phyloP scores from a whole-genome alignment of 2,329 filamentous ascomycete genomes.

The Stagonosporopsis chrysanthemi region DNA sequence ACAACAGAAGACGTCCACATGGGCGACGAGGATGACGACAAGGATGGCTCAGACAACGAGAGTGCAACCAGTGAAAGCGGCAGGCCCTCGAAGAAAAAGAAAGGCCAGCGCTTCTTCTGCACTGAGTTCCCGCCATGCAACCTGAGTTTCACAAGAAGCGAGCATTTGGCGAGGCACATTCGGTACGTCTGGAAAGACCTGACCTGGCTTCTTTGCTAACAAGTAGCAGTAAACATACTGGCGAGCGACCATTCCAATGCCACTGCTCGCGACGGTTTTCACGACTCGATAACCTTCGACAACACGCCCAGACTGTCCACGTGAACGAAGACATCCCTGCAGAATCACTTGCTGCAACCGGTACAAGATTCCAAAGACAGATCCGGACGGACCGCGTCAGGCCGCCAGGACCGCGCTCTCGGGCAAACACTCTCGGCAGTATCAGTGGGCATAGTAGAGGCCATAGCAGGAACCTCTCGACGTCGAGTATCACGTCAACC shows the following conservation, averaged over 20 bases:
- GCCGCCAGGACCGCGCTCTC: slow-evolving; percentile 73
- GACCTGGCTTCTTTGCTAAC: slow-evolving; percentile 34
- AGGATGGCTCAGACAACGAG: slow-evolving; percentile 58
- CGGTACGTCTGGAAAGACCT: slow-evolving; percentile 63
- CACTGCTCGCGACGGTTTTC: slow-evolving; percentile 95
- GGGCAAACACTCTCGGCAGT: slow-evolving; percentile 80
- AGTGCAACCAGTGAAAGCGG: slow-evolving; percentile 66
- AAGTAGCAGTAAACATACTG: slow-evolving; percentile 83
- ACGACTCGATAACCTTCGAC: slow-evolving; percentile 89
- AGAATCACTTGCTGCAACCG: slow-evolving; percentile 90
- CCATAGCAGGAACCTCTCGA: slow-evolving; percentile 84
- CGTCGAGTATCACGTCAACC: slow-evolving; percentile 83
- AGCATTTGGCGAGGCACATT: slow-evolving; percentile 94
- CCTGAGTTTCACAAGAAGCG: slow-evolving; percentile 92
- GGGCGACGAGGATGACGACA: slow-evolving; percentile 73
- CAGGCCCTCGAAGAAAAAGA: slow-evolving; percentile 89
- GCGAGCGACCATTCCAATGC: slow-evolving; percentile 94
- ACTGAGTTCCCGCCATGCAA: slow-evolving; percentile 93
- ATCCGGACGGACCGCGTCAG: slow-evolving; percentile 86
- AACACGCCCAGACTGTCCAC: slow-evolving; percentile 97
- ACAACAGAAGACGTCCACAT: slow-evolving; percentile 77
- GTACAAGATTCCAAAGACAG: slow-evolving; percentile 90
- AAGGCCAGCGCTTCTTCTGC: slow-evolving; percentile 95
- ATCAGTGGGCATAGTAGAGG: slow-evolving; percentile 74
- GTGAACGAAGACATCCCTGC: slow-evolving; percentile 96